These are phyloP conservation scores for Myxozyma geophila DNA, from an alignment of 805 yeast species.

Conservation along the genomic window DNA sequence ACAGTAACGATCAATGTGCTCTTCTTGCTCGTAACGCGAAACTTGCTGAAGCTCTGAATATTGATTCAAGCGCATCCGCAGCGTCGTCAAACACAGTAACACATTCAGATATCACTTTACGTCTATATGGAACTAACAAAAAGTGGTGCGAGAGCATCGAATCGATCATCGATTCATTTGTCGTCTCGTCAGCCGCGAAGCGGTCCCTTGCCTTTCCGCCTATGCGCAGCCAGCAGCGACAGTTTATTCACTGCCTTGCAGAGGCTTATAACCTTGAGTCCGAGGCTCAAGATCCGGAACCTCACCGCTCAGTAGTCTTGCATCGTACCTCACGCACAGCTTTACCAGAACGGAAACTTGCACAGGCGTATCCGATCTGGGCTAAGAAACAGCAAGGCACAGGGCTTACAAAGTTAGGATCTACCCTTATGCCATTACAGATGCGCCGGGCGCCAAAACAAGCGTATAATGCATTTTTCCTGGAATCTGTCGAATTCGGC, in stretches of 20 bases:
- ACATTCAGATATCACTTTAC: constrained; percentile 55
- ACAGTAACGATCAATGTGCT: constrained; percentile 66
- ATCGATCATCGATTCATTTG: constrained; percentile 54
- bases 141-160: constrained; percentile 75
- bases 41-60: constrained; percentile 64
- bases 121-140: constrained; percentile 58
- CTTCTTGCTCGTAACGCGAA: constrained; percentile 61
- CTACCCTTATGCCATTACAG: constrained; percentile 14
- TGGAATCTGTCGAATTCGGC: constrained; percentile 32
- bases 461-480: constrained; percentile 30
- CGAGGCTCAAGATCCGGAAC: constrained; percentile 83
- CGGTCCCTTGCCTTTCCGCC: constrained; percentile 67
- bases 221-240: constrained; percentile 71
- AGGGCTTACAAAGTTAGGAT: neutral
- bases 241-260: constrained; percentile 71
- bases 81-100: constrained; percentile 38
- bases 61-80: constrained; percentile 43
- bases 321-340: constrained; percentile 39
- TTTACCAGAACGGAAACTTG: constrained; percentile 28
- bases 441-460: constrained; percentile 18
- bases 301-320: constrained; percentile 73
- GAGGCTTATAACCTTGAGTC: constrained; percentile 61
- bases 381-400: constrained; percentile 3
- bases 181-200: constrained; percentile 45
- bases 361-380: constrained; percentile 27